These are phyloP conservation scores for Aspergillus hiratsukae DNA, from an alignment of 2,329 filamentous ascomycete species.

Conservation along the genomic window DNA sequence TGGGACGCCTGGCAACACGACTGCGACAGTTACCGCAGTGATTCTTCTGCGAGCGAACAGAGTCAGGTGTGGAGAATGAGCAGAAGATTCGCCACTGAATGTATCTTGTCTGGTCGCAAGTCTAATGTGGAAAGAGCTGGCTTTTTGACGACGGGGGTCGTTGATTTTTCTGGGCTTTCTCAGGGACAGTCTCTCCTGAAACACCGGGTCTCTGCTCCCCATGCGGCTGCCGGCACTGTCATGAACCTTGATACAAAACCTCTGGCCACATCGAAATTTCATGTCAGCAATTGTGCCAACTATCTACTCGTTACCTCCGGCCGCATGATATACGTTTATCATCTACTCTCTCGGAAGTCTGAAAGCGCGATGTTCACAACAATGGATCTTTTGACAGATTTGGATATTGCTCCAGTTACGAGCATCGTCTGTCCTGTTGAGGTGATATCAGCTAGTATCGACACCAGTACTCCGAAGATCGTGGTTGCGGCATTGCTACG, in stretches of 20 bases:
- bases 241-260: slow-evolving; percentile 6
- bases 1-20: slow-evolving; percentile 39
- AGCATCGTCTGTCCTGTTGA: slow-evolving; percentile 54
- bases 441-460: slow-evolving; percentile 59
- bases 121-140: slow-evolving; percentile 24
- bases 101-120: slow-evolving; percentile 39
- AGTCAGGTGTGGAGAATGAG: slow-evolving; percentile 40
- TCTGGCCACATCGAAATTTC: slow-evolving; percentile 40
- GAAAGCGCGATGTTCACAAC: slow-evolving; percentile 12
- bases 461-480: slow-evolving; percentile 53
- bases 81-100: slow-evolving; percentile 47
- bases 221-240: slow-evolving; percentile 21
- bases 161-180: slow-evolving; percentile 24
- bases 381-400: slow-evolving; percentile 23
- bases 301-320: slow-evolving; percentile 55
- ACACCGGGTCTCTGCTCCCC: slow-evolving; percentile 1
- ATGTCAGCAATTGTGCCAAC: slow-evolving; percentile 54
- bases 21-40: slow-evolving; percentile 21
- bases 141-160: slow-evolving; percentile 37
- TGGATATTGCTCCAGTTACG: slow-evolving; percentile 44
- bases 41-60: slow-evolving; percentile 34
- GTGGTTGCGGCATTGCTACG: slow-evolving; percentile 57
- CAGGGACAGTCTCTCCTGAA: slow-evolving; percentile 11
- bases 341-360: slow-evolving; percentile 28
- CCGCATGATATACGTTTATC: slow-evolving; percentile 55